Conservation (phyloP, 495 filamentous ascomycete genomes). For the Parachaetomium inaequale region DNA sequence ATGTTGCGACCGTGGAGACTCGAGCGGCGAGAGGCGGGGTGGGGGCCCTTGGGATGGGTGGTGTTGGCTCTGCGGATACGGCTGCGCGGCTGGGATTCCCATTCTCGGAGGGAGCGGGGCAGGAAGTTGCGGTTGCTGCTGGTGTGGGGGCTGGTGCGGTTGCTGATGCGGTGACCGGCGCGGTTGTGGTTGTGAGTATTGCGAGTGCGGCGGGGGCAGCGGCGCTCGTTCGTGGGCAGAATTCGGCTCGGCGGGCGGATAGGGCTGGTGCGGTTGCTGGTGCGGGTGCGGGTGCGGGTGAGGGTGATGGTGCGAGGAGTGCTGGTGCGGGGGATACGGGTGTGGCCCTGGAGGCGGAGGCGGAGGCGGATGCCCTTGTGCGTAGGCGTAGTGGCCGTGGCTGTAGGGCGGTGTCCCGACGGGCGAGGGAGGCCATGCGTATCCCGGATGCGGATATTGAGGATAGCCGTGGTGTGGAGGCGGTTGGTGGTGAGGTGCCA, state of each 20-base stretch:
- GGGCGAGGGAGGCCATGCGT: constrained; percentile 66
- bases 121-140: constrained; percentile 3
- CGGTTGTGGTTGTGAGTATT: background rate
- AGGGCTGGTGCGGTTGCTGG: constrained; percentile 15
- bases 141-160: background rate
- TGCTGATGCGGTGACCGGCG: background rate
- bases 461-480: constrained; percentile 46
- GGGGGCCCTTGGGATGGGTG: constrained; percentile 22
- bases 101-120: constrained; percentile 5
- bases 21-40: constrained; percentile 17
- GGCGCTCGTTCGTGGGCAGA: constrained; percentile 19
- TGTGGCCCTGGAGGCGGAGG: constrained; percentile 8
- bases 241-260: constrained; percentile 7
- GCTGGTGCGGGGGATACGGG: constrained; percentile 21
- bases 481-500: constrained; percentile 36
- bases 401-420: constrained; percentile 41
- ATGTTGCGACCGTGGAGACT: constrained; percentile 41
- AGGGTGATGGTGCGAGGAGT: background rate
- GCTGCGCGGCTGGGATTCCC: constrained; percentile 17
- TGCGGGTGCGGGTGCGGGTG: constrained; percentile 19
- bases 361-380: constrained; percentile 13
- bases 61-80: constrained; percentile 27
- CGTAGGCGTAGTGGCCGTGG: constrained; percentile 28
- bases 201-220: constrained; percentile 10
- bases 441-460: constrained; percentile 43